Conservation (phyloP, 345 rosid species). For the Lepidium didymum region DNA sequence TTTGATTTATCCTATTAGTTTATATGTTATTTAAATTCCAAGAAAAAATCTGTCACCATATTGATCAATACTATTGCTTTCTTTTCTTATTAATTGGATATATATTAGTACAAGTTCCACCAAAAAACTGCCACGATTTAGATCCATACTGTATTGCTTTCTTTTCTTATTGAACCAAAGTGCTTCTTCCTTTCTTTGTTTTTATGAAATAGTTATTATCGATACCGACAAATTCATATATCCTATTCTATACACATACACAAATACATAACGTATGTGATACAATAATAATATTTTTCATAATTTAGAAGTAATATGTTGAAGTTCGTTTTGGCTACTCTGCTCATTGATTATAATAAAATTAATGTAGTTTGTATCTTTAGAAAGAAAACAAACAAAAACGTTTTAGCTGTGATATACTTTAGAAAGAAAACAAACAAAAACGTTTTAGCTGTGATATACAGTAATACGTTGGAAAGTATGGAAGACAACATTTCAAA, state of each 20-base stretch:
- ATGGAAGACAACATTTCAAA: too few relatives aligned
- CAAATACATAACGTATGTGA: background rate
- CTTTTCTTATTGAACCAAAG: conserved; percentile 18
- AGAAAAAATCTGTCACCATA: too few relatives aligned
- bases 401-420: too few relatives aligned
- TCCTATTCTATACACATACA: conserved; percentile 1
- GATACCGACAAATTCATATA: conserved; percentile 16
- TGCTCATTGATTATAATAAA: too few relatives aligned
- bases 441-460: too few relatives aligned
- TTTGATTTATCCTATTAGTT: too few relatives aligned
- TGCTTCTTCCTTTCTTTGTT: background rate
- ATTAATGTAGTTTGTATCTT: too few relatives aligned
- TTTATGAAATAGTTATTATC: background rate
- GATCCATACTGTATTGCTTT: conserved; percentile 1
- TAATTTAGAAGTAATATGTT: background rate
- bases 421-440: too few relatives aligned
- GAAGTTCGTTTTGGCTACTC: background rate
- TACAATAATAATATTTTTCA: background rate
- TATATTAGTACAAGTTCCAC: background rate
- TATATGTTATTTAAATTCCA: too few relatives aligned
- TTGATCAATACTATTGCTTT: too few relatives aligned
- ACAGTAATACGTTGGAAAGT: too few relatives aligned
- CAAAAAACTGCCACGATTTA: background rate
- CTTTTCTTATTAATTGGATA: background rate
- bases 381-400: too few relatives aligned